These are phyloP conservation scores for Aspergillus flavus DNA, from an alignment of 2,329 filamentous ascomycete genomes.

Conservation along the genomic window DNA sequence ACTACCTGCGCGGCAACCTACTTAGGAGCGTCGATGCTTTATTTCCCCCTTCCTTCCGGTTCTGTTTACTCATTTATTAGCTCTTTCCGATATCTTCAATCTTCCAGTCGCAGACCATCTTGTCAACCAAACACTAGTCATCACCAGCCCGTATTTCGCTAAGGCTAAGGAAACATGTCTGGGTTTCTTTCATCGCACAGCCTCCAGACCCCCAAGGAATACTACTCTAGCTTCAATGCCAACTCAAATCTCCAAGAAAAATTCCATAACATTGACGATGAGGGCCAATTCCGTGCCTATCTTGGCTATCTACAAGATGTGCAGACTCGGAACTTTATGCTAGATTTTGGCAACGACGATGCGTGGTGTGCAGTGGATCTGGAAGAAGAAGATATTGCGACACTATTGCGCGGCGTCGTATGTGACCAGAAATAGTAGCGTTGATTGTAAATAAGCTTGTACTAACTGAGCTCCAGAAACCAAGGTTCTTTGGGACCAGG, in stretches of 20 bases:
- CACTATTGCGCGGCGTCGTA: conserved; percentile 38
- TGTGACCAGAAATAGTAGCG: conserved; percentile 8
- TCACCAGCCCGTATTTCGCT: neutral
- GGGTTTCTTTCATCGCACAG: conserved; percentile 11
- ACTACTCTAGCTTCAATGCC: conserved; percentile 34
- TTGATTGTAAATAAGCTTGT: neutral
- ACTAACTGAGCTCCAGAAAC: conserved; percentile 38
- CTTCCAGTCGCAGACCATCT: neutral
- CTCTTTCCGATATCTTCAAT: neutral
- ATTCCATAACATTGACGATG: conserved; percentile 44
- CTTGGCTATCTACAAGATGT: conserved; percentile 31
- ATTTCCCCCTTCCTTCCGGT: neutral
- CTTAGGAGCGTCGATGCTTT: neutral
- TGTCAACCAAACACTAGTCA: neutral
- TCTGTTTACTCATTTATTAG: neutral
- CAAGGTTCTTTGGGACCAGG: conserved; percentile 58
- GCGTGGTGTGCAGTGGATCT: conserved; percentile 46
- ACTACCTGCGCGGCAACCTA: neutral
- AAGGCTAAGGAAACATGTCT: conserved; percentile 15
- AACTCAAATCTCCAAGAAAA: conserved; percentile 24
- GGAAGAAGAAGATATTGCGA: conserved; percentile 35
- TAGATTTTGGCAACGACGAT: conserved; percentile 47
- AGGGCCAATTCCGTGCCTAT: conserved; percentile 33
- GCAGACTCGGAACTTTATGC: conserved; percentile 43
- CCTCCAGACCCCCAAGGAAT: conserved; percentile 28